Base-by-base conservation (phyloP, 495 filamentous ascomycete genomes). In the Entonaema liquescens region DNA sequence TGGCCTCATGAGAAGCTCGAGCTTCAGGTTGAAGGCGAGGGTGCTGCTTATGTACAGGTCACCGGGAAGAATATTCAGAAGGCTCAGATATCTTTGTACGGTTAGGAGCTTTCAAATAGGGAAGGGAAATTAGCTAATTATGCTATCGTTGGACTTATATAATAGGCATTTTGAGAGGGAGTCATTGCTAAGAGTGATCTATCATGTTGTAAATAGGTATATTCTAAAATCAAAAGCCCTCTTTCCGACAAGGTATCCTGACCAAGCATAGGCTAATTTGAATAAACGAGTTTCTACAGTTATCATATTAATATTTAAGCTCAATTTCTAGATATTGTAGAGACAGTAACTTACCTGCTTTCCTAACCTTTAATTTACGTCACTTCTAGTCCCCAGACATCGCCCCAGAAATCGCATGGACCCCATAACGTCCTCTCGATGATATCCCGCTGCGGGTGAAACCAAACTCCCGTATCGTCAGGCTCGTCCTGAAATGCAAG, bases 1-100 rank as follows among this genome's bases (percentile, higher is more conserved):
- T 89, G 84, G 78, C 87, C 88, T 5, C 69, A 78, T 13, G 89
- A 91, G 76, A 84, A 78, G 58, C 21, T 88, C 4, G 57, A 74
- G 70, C 28, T 80, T 33, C 56, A 67, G 35, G 62, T 71, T 11
- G 57, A 59, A 72, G 79, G 67, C 3, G 57, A 67, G 60, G 55
- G 73, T 3, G 69, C 55, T 12, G 67, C 57, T 26, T 66, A 61
- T 11, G 59, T 80, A 8, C 65, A 77, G 26, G 60, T 79, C 12
- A 74, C 29, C 11, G 77, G 79, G 21, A 70, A 59, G 64, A 80
- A 79, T 38, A 67, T 80, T 15, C 47, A 53, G 9, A 64, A 59
- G 12, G 42, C 44, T 28, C 47, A 64, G 9, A 25, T 49, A 28
- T 53, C 49, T 19, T 61, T 69, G 23, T 8, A 29, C 56, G 53